Base-by-base conservation (phyloP, 305 asterid genomes). In the Fraxinus xanthoxyloides region DNA sequence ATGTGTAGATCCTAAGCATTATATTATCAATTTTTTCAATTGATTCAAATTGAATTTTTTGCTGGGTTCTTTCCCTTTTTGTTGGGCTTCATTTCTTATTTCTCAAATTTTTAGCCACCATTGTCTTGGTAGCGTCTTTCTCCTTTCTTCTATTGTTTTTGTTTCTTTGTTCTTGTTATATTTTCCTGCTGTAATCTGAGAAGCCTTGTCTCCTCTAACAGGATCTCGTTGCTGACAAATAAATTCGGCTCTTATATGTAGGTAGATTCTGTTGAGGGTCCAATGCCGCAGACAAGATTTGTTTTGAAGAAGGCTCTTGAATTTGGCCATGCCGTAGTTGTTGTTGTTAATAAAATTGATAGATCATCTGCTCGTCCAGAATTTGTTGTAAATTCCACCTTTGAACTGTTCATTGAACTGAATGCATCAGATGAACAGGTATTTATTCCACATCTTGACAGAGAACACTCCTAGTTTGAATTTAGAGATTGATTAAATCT, bases 251-350 rank as follows among this genome's bases (percentile, higher is more conserved):
- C 75, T 84, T 19, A 65, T 78, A 85, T 90, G 88, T 86, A 97
- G 99, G 98, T 97, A 23, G 99, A 97, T 88, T 97, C 98, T 79
- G 99, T 94, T 46, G 99, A 97, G 89, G 99, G 99, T 84, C 99
- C 99, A 79, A 97, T 96, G 99, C 99, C 99, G 4, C 99, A 96
- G 82, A 96, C 99, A 63, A 90, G 98, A 92, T 97, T 97, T 84
- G 99, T 97, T 82, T 83, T 97, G 89, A 97, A 97, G 97, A 97
- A 97, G 87, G 99, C 99, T 81, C 97, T 97, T 87, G 99, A 93
- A 84, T 97, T 97, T 87, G 99, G 99, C 77, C 99, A 84, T 85
- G 97, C 98, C 51, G 99, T 97, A 76, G 91, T 97, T 79, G 99
- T 97, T 74, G 98, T 97, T 77, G 95, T 97, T 88, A 97, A 97